A percentile compares a stretch with the other conserved stretches of the same genome.
Evolutionary conservation across 2,329 filamentous ascomycete species (phyloP).

Genomic region (Talaromyces sp.): DNA sequence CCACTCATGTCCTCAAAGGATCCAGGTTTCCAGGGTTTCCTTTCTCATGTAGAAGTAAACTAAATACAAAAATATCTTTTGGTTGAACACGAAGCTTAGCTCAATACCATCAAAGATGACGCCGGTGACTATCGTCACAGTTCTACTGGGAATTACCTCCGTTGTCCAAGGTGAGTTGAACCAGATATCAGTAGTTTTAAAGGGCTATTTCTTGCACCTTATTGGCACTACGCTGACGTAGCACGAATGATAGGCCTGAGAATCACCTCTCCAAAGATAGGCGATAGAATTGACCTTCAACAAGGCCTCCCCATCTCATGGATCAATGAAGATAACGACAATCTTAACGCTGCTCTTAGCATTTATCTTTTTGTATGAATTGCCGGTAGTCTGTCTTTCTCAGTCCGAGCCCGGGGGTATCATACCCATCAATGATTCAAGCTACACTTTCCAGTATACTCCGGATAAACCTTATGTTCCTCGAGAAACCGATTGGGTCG

Average conservation of each 20-base stretch:
- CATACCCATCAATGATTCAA: constrained; percentile 3
- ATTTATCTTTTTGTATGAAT: neutral
- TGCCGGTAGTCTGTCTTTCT: neutral
- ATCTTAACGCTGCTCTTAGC: neutral
- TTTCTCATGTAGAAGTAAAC: neutral
- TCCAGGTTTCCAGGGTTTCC: neutral
- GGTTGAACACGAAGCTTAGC: neutral
- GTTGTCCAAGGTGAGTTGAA: neutral
- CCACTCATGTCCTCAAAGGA: neutral
- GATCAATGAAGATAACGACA: constrained; percentile 12
- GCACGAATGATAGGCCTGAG: neutral
- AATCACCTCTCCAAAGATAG: constrained; percentile 4
- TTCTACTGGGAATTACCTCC: neutral
- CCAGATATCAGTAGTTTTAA: neutral
- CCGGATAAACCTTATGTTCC: neutral
- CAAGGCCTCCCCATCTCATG: constrained; percentile 13
- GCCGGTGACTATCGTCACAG: neutral
- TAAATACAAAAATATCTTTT: neutral
- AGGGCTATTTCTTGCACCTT: neutral
- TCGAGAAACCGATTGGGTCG: neutral
- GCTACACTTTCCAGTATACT: constrained; percentile 10
- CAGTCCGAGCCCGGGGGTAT: neutral
- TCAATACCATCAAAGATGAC: neutral
- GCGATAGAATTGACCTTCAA: constrained; percentile 13
- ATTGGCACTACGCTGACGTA: neutral